phyloP scores from a whole-genome alignment of 2,329 filamentous ascomycete genomes.

The Arthroderma sp. region DNA sequence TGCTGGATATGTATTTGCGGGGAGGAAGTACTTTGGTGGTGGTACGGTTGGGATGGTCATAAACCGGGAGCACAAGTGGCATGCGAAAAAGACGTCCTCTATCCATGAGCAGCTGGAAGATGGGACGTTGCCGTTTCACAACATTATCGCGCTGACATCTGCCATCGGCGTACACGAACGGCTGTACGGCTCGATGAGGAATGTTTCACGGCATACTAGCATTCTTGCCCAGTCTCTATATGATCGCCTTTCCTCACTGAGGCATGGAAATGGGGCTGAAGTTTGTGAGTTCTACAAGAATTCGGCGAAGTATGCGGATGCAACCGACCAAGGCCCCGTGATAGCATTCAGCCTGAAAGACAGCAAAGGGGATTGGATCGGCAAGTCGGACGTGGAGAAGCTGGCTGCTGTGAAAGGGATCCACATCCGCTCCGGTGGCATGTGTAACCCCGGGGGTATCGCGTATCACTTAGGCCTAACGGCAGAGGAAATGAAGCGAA shows the following conservation, averaged over 20 bases:
- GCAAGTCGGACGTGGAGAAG: conserved; percentile 76
- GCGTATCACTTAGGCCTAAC: conserved; percentile 58
- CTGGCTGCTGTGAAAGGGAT: conserved; percentile 65
- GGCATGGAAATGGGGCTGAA: conserved; percentile 53
- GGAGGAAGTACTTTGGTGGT: conserved; percentile 75
- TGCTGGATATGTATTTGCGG: conserved; percentile 49
- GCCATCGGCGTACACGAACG: conserved; percentile 57
- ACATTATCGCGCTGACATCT: conserved; percentile 64
- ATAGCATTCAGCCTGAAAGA: conserved; percentile 73
- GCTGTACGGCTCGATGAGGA: conserved; percentile 58
- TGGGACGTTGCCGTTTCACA: conserved; percentile 82
- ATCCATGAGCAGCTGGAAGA: conserved; percentile 80
- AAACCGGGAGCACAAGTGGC: conserved; percentile 65
- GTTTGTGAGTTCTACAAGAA: conserved; percentile 56
- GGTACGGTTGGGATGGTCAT: conserved; percentile 88
- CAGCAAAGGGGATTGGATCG: conserved; percentile 57
- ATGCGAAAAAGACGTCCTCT: conserved; percentile 56
- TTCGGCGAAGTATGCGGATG: conserved; percentile 28
- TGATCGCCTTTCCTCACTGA: conserved; percentile 43
- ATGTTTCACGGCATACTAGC: conserved; percentile 57
- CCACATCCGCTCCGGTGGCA: conserved; percentile 72
- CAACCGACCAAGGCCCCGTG: conserved; percentile 52
- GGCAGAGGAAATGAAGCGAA: conserved; percentile 68
- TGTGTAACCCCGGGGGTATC: conserved; percentile 86
- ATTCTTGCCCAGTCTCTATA: conserved; percentile 50